phyloP scores from a whole-genome alignment of 441 rosid species.

The Corymbia citriodora region DNA sequence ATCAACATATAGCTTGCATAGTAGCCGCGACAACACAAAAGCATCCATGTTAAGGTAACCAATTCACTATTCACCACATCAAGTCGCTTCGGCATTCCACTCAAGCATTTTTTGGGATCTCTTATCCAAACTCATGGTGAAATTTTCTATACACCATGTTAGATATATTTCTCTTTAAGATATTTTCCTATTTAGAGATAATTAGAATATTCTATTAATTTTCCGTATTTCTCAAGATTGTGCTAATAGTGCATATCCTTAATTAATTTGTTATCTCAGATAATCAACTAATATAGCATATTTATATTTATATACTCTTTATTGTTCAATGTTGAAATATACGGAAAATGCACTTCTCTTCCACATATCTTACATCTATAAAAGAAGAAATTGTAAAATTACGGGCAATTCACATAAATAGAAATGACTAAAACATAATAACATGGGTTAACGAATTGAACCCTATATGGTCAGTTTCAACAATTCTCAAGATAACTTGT shows the following conservation, averaged over 20 bases:
- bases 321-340: background rate
- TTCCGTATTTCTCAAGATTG: background rate
- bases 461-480: background rate
- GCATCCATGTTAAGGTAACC: too few relatives aligned
- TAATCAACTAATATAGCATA: background rate
- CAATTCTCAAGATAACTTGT: background rate
- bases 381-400: background rate
- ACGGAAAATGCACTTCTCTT: background rate
- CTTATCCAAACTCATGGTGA: too few relatives aligned
- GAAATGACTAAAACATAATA: background rate
- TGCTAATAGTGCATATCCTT: background rate
- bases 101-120: too few relatives aligned
- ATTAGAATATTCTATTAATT: too few relatives aligned
- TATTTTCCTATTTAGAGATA: too few relatives aligned
- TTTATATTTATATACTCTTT: background rate
- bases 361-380: rapidly evolving
- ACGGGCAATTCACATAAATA: background rate
- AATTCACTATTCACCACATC: too few relatives aligned
- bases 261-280: background rate
- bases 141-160: too few relatives aligned
- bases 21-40: too few relatives aligned
- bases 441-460: background rate
- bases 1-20: too few relatives aligned
- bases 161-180: too few relatives aligned
- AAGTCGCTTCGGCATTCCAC: too few relatives aligned